phyloP scores from a whole-genome alignment of 306 rosid species.

The Hippophae tibetana region DNA sequence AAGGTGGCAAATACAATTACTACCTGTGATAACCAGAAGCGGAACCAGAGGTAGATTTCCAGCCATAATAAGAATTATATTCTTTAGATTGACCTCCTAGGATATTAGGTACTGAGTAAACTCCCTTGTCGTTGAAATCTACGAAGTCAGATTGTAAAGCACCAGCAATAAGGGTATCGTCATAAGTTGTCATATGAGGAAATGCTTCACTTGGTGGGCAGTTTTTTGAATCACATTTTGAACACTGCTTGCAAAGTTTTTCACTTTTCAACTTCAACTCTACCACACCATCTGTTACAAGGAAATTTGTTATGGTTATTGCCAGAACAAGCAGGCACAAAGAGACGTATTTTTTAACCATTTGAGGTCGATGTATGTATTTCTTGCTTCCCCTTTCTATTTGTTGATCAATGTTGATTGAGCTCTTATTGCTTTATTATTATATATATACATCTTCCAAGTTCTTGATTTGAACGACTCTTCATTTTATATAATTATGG shows the following conservation, averaged over 20 bases:
- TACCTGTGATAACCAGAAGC: constrained; percentile 30
- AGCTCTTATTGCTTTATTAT: no score
- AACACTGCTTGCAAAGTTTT: constrained; percentile 26
- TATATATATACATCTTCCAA: no score
- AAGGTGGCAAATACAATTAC: no score
- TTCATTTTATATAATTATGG: no score
- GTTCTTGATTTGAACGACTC: no score
- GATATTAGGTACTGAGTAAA: constrained; percentile 27
- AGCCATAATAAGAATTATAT: constrained; percentile 28
- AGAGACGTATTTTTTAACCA: no score
- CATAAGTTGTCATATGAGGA: constrained; percentile 32
- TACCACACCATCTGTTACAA: neutral
- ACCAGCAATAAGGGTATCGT: constrained; percentile 25
- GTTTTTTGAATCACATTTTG: constrained; percentile 19
- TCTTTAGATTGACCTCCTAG: constrained; percentile 26
- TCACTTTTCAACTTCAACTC: constrained; percentile 23
- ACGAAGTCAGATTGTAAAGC: constrained; percentile 32
- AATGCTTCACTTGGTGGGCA: constrained; percentile 27
- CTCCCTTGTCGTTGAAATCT: constrained; percentile 18
- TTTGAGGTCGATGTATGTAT: no score
- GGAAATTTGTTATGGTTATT: no score
- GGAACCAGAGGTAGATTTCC: constrained; percentile 33
- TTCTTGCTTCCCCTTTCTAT: no score
- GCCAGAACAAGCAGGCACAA: no score
- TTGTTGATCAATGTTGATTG: no score